Base-by-base conservation (phyloP, 2,329 filamentous ascomycete species). In the Clonostachys sp. region DNA sequence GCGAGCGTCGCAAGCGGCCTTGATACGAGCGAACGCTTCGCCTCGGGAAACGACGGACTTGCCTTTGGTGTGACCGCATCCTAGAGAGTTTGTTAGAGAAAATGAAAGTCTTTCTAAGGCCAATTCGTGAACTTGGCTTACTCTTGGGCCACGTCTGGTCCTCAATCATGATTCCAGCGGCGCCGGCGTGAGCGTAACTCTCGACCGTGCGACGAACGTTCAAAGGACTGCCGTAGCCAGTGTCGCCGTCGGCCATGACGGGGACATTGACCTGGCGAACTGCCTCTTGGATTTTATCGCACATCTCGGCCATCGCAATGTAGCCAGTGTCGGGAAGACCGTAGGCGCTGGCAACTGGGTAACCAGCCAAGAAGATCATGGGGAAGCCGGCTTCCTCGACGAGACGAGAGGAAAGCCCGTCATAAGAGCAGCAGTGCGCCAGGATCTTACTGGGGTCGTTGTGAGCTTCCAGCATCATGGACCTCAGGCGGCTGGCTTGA, bases 101-200 rank as follows among this genome's bases (percentile, higher is more conserved):
- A 18, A 42, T 13, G 41, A 20, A 36, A 17, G 7, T 5, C 5
- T 38, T 2, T 6, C 16, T 12, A 14, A 3, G 2, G 35, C 7
- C 2, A 5, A 5, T 12, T 17, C n/a, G 6, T 16, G 24, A 10
- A 10, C 9, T 30, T 10, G 12, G 34, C 64, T 52, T 47, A 74
- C 72, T 56, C 48, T 75, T 75, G 7, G 72, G 71, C 71, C 71
- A 75, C 1, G 67, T 71, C 50, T 74, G 72, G 46, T 74, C 71
- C 48, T 75, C 72, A 47, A 75, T 71, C 68, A 66, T 65, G 33
- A 67, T 50, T 0, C 65, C 64, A 5, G 65, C 64, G 14, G 65
- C 65, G 14, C 65, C 70, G 2, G 71, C 71, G 5, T 57, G 51
- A 0, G 71, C 71, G 52, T 67, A 74, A 51, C 55, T 50, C 44